Base-by-base conservation (phyloP, 495 filamentous ascomycete genomes). In the Margaritispora aquatica region DNA sequence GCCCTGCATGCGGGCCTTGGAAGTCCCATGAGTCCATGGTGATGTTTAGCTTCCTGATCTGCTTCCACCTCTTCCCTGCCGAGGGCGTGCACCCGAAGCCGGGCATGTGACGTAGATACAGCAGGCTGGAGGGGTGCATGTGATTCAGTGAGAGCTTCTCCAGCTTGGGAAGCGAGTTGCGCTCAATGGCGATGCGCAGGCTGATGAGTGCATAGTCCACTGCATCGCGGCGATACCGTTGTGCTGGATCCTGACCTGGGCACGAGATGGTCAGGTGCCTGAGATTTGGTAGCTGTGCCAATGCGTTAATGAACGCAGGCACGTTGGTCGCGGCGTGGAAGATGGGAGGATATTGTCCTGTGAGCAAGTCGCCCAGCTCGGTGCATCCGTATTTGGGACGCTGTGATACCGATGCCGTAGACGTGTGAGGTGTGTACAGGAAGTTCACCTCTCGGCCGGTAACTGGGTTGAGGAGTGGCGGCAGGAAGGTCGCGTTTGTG, bases 241-340 rank as follows among this genome's bases (percentile, higher is more conserved):
- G 82, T 21, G 76, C 71, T 21, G 82, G 74, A 38, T 83, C 75
- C 71, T 90, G 85, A 22, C 81, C 85, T n/a, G 85, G 87, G 54
- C 85, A 90, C 51, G 78, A 82, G 65, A 94, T 78, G 53, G 79
- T 82, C 53, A 92, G 75, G 67, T 89, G 87, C 38, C 79, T 75
- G 62, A 94, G 76, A 64, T 81, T 81, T 27, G 80, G 72, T 58
- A 92, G 70, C 38, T 80, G 69, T 19, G 78, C 76, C 62, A 92
- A 79, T 47, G 87, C 86, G 53, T 78, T 76, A 26, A 91, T 83
- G 74, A 92, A 92, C 31, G 87, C 84, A 4, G 86, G 78, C 13
- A 92, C 83, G 64, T 94, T 90, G 50, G 87, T 89, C n/a, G 89
- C 88, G 3, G 88, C 85, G 64, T 92, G 89, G 73, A 92, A 94